Evolutionary conservation across 768 basidiomycete genomes (phyloP).

Genomic region (Tylopilus subfusipes): DNA sequence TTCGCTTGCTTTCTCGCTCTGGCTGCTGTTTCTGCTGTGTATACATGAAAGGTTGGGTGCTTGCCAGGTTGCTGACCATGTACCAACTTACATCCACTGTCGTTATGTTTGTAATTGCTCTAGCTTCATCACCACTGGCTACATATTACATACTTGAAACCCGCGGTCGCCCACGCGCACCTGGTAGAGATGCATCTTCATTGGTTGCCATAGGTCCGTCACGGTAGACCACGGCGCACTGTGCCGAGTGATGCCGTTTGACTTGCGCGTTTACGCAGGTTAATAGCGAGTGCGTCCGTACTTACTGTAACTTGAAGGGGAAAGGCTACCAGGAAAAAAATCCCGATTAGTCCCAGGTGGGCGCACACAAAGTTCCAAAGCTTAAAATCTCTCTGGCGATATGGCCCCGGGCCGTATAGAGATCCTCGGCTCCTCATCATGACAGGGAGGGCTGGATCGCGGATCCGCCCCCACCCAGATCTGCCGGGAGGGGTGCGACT

Average conservation of each 20-base stretch:
- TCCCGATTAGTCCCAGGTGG: background rate
- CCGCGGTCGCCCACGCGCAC: too few species aligned
- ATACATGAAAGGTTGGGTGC: background rate
- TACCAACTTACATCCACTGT: background rate
- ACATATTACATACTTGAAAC: background rate
- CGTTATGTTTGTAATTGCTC: background rate
- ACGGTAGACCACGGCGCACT: background rate
- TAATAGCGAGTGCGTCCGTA: too few species aligned
- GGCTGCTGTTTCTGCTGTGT: background rate
- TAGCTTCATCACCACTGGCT: background rate
- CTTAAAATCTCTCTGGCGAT: background rate
- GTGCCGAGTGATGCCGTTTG: background rate
- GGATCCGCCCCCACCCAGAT: conserved; percentile 2
- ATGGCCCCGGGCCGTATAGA: background rate
- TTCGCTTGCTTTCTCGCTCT: background rate
- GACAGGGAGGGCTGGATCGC: conserved; percentile 14
- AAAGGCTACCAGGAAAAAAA: too few species aligned
- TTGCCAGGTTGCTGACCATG: background rate
- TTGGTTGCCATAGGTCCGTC: too few species aligned
- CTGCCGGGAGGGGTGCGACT: background rate
- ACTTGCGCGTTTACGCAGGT: too few species aligned
- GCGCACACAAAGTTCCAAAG: background rate
- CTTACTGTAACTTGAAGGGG: too few species aligned
- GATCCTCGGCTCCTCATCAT: conserved; percentile 8
- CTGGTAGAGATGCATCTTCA: too few species aligned